Conservation (phyloP, 1,284 basidiomycete genomes). For the Tylopilus sp. region DNA sequence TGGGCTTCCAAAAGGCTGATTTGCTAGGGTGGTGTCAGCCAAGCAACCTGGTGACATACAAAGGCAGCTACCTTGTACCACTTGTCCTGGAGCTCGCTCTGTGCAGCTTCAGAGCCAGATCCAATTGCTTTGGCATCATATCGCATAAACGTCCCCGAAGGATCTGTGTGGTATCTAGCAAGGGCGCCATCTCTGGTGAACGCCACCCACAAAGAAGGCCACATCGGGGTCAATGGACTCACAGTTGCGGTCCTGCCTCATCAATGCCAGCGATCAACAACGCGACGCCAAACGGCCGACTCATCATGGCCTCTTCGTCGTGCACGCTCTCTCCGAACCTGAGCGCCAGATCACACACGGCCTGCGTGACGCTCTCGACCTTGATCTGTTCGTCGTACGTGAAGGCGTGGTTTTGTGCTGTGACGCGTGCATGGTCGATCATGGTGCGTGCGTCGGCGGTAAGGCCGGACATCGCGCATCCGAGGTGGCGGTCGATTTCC, state of each 20-base stretch:
- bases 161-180: conserved; percentile 91
- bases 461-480: conserved; percentile 97
- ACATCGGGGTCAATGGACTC: conserved; percentile 22
- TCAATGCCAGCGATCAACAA: conserved; percentile 96
- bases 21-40: conserved; percentile 51
- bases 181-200: conserved; percentile 5
- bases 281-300: conserved; percentile 97
- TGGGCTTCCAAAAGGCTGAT: conserved; percentile 92
- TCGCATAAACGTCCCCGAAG: conserved; percentile 96
- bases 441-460: conserved; percentile 98
- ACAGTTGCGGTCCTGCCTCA: conserved; percentile 95
- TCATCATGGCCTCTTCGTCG: conserved; percentile 99
- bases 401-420: conserved; percentile 93
- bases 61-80: conserved; percentile 78
- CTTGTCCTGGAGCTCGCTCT: conserved; percentile 95
- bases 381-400: conserved; percentile 97
- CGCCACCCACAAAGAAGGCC: conserved; percentile 1
- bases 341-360: conserved; percentile 95
- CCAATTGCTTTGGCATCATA: conserved; percentile 99
- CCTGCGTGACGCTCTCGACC: conserved; percentile 96
- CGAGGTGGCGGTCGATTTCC: conserved; percentile 97
- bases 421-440: conserved; percentile 99
- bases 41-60: neutral
- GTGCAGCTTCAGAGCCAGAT: conserved; percentile 96
- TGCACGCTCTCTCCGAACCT: conserved; percentile 99